Base-by-base conservation (phyloP, 1,284 basidiomycete species). In the Heterobasidion occidentale region DNA sequence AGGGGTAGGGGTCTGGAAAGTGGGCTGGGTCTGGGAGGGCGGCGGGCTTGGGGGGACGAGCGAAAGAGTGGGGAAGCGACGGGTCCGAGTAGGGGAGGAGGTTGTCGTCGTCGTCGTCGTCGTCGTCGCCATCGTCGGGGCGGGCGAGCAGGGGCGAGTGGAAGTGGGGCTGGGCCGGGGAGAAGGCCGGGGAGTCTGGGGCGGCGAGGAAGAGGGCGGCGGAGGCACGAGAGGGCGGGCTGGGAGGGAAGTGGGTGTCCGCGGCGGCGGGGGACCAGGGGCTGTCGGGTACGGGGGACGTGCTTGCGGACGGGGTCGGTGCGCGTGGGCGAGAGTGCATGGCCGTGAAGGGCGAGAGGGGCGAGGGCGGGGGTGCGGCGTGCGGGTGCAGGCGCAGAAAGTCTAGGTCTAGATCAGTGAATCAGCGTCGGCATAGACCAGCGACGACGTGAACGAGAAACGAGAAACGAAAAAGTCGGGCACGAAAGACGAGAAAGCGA, bases 11-110 rank as follows among this genome's bases (percentile, higher is more conserved):
- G 58, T 80, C 78, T 2, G 78, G 77, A 53, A 81, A 87, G 53
- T 80, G 82, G 3, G 79, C 75, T 34, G 86, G 83, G 68, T 88
- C 85, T 50, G 81, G 79, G 51, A 84, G 71, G 14, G 71, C 63
- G 54, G 75, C 68, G n/a, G 67, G 65, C 61, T 78, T 78, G 33
- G 77, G 74, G 42, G 77, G 78, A 51, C 76, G 75, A 54, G 74
- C 70, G 62, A 77, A 77, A 57, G 69, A 69, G 33, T 62, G 68
- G 35, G 68, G 69, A 57, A 68, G 70, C 53, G 69, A 68, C 46
- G 70, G 64, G 58, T 77, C 74, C 47, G 70, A 70, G 47, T 67
- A 67, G 56, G 69, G 66, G 49, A 66, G 68, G 56, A 71, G 65
- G 36, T 79, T 77, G 46, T 59, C 54, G 49, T 52, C 60, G 20